A percentile compares a stretch with the other conserved stretches of the same genome.
phyloP scores from a whole-genome alignment of 495 filamentous ascomycete species.

The Beverwykella pulmonaria region DNA sequence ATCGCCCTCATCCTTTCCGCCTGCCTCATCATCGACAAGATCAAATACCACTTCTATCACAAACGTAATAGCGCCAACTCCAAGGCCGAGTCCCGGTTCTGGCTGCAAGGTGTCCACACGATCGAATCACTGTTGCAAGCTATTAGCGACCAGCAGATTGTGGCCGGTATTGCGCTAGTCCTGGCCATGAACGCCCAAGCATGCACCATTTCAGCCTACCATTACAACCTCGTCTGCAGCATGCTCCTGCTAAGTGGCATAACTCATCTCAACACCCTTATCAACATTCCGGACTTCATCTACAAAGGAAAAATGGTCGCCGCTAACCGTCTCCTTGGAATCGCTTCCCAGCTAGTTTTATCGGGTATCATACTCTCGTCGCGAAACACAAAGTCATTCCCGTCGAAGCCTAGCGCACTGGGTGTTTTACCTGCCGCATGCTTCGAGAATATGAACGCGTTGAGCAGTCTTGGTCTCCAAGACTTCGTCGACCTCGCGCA shows the following conservation, averaged over 20 bases:
- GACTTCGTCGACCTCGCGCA: not conserved
- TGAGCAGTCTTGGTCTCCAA: not conserved
- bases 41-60: slow-evolving; percentile 9
- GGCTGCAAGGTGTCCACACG: slow-evolving; percentile 1
- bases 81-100: slow-evolving; percentile 1
- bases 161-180: slow-evolving; percentile 9
- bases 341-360: slow-evolving; percentile 3
- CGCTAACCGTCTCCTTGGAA: not conserved
- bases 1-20: slow-evolving; percentile 3
- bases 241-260: slow-evolving; percentile 16
- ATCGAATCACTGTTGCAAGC: slow-evolving; percentile 17
- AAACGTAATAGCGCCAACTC: not conserved
- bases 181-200: slow-evolving; percentile 7
- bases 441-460: slow-evolving; percentile 14
- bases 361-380: slow-evolving; percentile 8
- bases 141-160: slow-evolving; percentile 14
- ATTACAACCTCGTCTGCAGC: slow-evolving; percentile 25
- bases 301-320: slow-evolving; percentile 5
- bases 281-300: slow-evolving; percentile 15
- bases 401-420: not conserved
- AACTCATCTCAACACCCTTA: slow-evolving; percentile 15
- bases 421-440: slow-evolving; percentile 3
- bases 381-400: slow-evolving; percentile 3
- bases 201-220: slow-evolving; percentile 19
- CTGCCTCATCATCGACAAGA: slow-evolving; percentile 11